Evolutionary conservation across 164 flowering plant genomes (phyloP).

Genomic region (Platanus orientalis): DNA sequence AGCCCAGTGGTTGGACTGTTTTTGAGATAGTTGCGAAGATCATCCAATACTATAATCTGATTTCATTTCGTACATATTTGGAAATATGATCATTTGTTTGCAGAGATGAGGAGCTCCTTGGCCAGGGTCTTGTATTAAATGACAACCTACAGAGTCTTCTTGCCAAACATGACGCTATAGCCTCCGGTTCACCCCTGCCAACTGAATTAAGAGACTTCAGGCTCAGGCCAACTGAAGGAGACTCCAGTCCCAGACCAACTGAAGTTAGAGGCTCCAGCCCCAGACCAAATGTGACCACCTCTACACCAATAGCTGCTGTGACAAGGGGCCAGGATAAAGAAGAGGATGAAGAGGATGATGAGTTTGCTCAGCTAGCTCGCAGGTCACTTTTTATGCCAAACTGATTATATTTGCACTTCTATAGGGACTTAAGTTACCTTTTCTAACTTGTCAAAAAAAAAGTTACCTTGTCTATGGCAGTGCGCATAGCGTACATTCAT

Average conservation of each 20-base stretch:
- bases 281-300: conserved; percentile 20
- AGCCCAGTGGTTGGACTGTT: too few relatives aligned
- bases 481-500: too few relatives aligned
- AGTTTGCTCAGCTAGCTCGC: conserved; percentile 80
- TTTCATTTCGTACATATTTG: background rate
- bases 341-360: conserved; percentile 91
- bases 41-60: background rate
- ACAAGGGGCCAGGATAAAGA: conserved; percentile 34
- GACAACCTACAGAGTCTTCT: conserved; percentile 70
- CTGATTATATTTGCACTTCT: background rate
- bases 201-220: conserved; percentile 20
- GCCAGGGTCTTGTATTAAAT: conserved; percentile 74
- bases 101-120: conserved; percentile 92
- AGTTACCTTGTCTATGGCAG: too few relatives aligned
- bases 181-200: conserved; percentile 69
- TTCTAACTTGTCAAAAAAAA: too few relatives aligned
- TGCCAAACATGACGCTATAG: conserved; percentile 85
- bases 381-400: conserved; percentile 37
- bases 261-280: conserved; percentile 27
- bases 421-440: background rate
- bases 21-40: background rate
- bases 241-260: conserved; percentile 14
- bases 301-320: conserved; percentile 22
- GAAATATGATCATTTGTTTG: conserved; percentile 4
- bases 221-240: conserved; percentile 17